Conservation (phyloP, 75 land plant genomes). For the Adiantum capillusveneris region DNA sequence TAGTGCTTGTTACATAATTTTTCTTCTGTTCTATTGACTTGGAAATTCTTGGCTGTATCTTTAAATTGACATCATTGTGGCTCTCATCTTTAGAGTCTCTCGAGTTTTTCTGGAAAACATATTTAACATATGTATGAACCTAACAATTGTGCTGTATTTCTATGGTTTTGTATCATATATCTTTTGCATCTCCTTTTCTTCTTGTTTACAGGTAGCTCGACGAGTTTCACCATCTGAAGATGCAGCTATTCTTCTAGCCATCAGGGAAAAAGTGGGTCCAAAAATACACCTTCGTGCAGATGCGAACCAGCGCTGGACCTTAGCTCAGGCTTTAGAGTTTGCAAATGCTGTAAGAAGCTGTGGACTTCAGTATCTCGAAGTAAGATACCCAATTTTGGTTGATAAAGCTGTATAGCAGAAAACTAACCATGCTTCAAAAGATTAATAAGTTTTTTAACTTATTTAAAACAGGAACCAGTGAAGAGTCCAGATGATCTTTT, state of each 20-base stretch:
- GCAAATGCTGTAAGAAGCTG: conserved; percentile 41
- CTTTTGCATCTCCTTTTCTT: conserved; percentile 7
- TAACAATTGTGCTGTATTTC: background rate
- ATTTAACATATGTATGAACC: too few relatives aligned
- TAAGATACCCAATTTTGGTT: conserved; percentile 6
- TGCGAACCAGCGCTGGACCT: conserved; percentile 88
- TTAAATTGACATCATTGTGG: too few relatives aligned
- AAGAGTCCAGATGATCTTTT: conserved; percentile 46
- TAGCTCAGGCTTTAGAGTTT: conserved; percentile 67
- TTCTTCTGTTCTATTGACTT: too few relatives aligned
- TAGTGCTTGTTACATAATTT: too few relatives aligned
- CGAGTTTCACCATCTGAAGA: conserved; percentile 60
- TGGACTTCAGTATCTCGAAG: conserved; percentile 84
- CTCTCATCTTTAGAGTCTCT: too few relatives aligned
- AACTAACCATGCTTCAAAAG: background rate
- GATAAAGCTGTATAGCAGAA: too few relatives aligned
- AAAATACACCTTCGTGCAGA: conserved; percentile 69
- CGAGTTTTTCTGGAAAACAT: too few relatives aligned
- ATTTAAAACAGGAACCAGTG: conserved; percentile 73
- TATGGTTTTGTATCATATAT: too few relatives aligned
- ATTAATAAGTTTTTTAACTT: background rate
- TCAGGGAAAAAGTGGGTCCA: conserved; percentile 59
- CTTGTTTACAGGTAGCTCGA: conserved; percentile 61
- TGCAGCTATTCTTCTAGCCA: conserved; percentile 68
- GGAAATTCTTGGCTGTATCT: too few relatives aligned